Conservation (phyloP, 116 monocot species). For the Zostera marina region DNA sequence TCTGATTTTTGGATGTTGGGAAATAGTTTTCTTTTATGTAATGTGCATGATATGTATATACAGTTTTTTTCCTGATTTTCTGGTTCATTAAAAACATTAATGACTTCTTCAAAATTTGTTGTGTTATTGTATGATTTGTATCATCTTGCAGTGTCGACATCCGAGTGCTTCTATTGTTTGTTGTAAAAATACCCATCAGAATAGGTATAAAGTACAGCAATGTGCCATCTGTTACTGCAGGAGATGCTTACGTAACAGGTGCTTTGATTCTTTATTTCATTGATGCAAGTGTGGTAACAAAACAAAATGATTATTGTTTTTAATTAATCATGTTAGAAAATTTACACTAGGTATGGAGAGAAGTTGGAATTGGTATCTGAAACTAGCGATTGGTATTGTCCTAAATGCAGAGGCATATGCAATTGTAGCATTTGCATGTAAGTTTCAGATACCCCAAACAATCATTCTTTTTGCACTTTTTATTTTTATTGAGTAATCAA, state of each 20-base stretch:
- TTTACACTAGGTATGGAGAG: slow-evolving; percentile 47
- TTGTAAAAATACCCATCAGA: slow-evolving; percentile 19
- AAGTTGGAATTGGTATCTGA: slow-evolving; percentile 28
- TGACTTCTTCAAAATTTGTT: neutral
- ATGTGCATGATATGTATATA: neutral
- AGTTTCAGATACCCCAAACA: neutral
- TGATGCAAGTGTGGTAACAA: neutral
- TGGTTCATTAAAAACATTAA: neutral
- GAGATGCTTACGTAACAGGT: slow-evolving; percentile 71
- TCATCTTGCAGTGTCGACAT: slow-evolving; percentile 62
- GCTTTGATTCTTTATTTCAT: neutral
- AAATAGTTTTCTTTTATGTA: too few species aligned
- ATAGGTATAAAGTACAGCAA: slow-evolving; percentile 13
- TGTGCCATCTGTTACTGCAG: slow-evolving; percentile 44
- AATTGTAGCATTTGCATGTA: slow-evolving; percentile 86
- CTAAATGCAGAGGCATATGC: slow-evolving; percentile 68
- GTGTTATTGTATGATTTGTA: neutral
- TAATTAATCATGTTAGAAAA: neutral
- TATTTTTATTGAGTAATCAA: neutral
- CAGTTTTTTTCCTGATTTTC: neutral
- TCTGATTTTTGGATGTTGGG: too few species aligned
- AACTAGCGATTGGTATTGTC: slow-evolving; percentile 47
- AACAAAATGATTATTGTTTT: neutral
- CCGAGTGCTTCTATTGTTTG: slow-evolving; percentile 32
- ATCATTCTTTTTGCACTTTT: neutral